Conservation (phyloP, 2,329 filamentous ascomycete species). For the Aureobasidium sp. region DNA sequence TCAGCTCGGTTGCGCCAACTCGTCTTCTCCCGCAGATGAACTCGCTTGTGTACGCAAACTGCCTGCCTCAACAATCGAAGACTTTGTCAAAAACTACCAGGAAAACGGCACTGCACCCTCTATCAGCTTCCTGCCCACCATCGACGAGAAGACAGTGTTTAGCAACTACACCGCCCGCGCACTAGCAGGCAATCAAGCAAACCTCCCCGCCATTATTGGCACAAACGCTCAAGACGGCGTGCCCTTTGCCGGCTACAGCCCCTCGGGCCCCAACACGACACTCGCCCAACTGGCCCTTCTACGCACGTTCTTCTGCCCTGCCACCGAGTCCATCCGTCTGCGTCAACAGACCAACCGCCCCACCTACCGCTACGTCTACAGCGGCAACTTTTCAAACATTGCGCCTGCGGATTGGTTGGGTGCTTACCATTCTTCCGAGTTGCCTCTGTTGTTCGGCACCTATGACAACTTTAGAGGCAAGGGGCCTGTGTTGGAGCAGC, state of each 20-base stretch:
- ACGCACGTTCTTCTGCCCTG: constrained; percentile 23
- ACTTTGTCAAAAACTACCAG: constrained; percentile 25
- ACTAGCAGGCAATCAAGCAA: background rate
- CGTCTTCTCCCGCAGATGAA: constrained; percentile 20
- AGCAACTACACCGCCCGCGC: constrained; percentile 27
- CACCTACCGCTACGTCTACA: constrained; percentile 34
- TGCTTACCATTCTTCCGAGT: constrained; percentile 33
- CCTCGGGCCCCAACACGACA: constrained; percentile 21
- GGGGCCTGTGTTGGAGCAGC: constrained; percentile 19
- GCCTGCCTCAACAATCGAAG: constrained; percentile 22
- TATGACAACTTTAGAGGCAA: constrained; percentile 22
- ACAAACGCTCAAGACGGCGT: constrained; percentile 29
- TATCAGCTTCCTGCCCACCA: constrained; percentile 15
- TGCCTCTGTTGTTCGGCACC: constrained; percentile 32
- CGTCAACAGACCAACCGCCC: constrained; percentile 22
- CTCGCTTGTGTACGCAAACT: constrained; percentile 31
- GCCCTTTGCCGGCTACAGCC: constrained; percentile 27
- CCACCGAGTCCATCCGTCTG: constrained; percentile 22
- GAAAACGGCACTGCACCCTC: constrained; percentile 22
- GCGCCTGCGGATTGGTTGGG: constrained; percentile 33
- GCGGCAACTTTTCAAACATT: constrained; percentile 36
- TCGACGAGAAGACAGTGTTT: constrained; percentile 22
- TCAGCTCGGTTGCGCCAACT: constrained; percentile 26
- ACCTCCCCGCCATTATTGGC: constrained; percentile 29
- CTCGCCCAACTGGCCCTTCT: constrained; percentile 15